Percentiles rank a stretch among this genome's conserved stretches.
Evolutionary conservation across 2,329 filamentous ascomycete species (phyloP).

Genomic region (Berkeleyomyces rouxiae): DNA sequence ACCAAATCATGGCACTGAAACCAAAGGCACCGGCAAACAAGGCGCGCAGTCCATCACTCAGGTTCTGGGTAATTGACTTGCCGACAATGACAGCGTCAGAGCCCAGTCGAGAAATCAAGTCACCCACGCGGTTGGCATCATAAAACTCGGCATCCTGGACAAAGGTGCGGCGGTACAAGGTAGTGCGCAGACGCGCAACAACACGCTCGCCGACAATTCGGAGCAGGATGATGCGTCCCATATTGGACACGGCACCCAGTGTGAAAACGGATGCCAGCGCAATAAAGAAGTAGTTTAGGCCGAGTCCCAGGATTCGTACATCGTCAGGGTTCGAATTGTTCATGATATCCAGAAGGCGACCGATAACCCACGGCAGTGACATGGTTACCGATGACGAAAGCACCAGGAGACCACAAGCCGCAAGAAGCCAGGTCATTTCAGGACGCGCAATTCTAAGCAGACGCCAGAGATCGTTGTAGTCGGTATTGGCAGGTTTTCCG

Average conservation of each 20-base stretch:
- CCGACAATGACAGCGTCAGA: conserved; percentile 96
- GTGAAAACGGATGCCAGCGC: conserved; percentile 62
- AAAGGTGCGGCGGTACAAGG: conserved; percentile 80
- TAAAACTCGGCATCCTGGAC: conserved; percentile 99
- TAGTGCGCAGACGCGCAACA: conserved; percentile 73
- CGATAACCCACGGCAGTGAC: conserved; percentile 92
- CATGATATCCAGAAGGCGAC: conserved; percentile 83
- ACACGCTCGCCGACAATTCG: conserved; percentile 91
- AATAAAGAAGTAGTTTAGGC: conserved; percentile 74
- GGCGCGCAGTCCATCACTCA: conserved; percentile 87
- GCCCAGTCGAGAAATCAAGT: conserved; percentile 85
- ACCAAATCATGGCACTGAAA: conserved; percentile 87
- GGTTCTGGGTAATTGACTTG: conserved; percentile 94
- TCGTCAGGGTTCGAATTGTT: conserved; percentile 44
- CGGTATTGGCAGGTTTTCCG: conserved; percentile 35
- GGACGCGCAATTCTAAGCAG: conserved; percentile 78
- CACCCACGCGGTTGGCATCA: conserved; percentile 90
- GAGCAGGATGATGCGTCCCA: conserved; percentile 80
- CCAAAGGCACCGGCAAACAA: conserved; percentile 81
- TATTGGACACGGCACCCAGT: conserved; percentile 77
- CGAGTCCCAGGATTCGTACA: conserved; percentile 68
- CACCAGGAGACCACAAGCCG: conserved; percentile 72
- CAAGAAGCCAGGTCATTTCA: conserved; percentile 58
- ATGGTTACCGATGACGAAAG: conserved; percentile 87
- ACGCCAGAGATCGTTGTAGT: conserved; percentile 63